Evolutionary conservation across 1,284 basidiomycete species (phyloP), one percentile per base, ranked within the genome.

Genomic region (Cystobasidiaceae sp.): DNA sequence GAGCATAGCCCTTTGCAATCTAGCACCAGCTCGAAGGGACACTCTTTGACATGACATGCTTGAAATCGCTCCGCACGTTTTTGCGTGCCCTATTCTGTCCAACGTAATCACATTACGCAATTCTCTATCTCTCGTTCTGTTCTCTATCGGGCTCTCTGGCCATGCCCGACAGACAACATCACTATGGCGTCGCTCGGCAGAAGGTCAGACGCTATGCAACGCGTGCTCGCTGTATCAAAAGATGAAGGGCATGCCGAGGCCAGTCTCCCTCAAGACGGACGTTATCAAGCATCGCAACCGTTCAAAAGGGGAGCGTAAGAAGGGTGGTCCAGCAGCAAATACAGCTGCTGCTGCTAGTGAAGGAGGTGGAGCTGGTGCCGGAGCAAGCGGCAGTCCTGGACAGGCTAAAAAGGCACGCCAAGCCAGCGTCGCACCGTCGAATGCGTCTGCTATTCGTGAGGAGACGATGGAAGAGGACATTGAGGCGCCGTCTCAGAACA

Each of bases 211-310:
- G 39, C 67, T 75, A 19, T 76, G 75, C 69, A 76, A 76, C 43
- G 74, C 75, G 9, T 76, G 75, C 68, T 73, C 73, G 11, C 69
- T 76, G 15, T 75, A 74, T 61, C 72, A 72, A 62, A 76, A 76
- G 63, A 75, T 74, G 73, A 76, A 76, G 44, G 75, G 75, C 4
- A 64, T 68, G 3, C 73, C 74, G 5, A 67, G 75, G 25, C 75
- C 75, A 0, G 73, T 75, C 62, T 72, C 70, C 11, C 70, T 76
- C 59, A 76, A 76, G 48, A 75, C 74, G 28, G 74, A 76, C 56
- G 71, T 74, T 4, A 75, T 75, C 66, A 75, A 75, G 66, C 71
- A 71, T 44, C 58, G 75, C 21, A 74, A 76, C 43, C 65, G 74
- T 4, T 69, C 69, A 50, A 74, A 74, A 64, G 70, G 71, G 27